A percentile compares a stretch with the other conserved stretches of the same genome.
phyloP scores from a whole-genome alignment of 106 monocot genomes.

The Acanthochlamys bracteata region DNA sequence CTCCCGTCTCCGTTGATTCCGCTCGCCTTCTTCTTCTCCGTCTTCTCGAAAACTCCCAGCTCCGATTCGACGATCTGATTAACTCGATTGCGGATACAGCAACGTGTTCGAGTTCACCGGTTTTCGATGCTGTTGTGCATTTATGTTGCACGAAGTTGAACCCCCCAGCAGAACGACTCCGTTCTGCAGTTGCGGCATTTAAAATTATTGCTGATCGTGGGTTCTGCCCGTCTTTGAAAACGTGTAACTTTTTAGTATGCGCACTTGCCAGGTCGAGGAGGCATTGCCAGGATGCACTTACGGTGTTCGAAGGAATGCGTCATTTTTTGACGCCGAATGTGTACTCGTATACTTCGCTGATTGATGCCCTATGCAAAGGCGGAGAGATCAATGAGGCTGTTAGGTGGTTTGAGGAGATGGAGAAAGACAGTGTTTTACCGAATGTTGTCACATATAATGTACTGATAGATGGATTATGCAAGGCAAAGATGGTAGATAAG shows the following conservation, averaged over 20 bases:
- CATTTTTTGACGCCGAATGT: conserved; percentile 30
- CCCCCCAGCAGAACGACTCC: conserved; percentile 4
- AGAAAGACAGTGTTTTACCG: conserved; percentile 30
- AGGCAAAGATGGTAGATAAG: conserved; percentile 38
- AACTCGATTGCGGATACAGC: conserved; percentile 11
- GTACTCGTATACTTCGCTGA: conserved; percentile 58
- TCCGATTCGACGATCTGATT: conserved; percentile 13
- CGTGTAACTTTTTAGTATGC: conserved; percentile 50
- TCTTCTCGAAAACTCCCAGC: conserved; percentile 12
- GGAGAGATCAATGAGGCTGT: conserved; percentile 34
- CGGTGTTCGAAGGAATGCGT: conserved; percentile 67
- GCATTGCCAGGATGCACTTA: conserved; percentile 10
- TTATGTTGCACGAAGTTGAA: conserved; percentile 37
- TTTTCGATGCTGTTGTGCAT: conserved; percentile 36
- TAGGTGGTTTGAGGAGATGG: conserved; percentile 56
- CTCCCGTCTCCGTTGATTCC: conserved; percentile 10
- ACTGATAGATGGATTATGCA: conserved; percentile 71
- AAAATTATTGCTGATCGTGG: conserved; percentile 21
- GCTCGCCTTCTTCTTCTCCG: conserved; percentile 20
- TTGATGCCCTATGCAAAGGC: conserved; percentile 53
- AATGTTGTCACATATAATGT: conserved; percentile 71
- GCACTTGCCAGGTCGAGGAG: conserved; percentile 17
- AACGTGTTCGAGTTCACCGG: not conserved
- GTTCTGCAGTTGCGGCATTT: conserved; percentile 36
- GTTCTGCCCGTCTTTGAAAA: conserved; percentile 34